Evolutionary conservation across 2,329 filamentous ascomycete genomes (phyloP).

Genomic region (Calonectria leucothoes): DNA sequence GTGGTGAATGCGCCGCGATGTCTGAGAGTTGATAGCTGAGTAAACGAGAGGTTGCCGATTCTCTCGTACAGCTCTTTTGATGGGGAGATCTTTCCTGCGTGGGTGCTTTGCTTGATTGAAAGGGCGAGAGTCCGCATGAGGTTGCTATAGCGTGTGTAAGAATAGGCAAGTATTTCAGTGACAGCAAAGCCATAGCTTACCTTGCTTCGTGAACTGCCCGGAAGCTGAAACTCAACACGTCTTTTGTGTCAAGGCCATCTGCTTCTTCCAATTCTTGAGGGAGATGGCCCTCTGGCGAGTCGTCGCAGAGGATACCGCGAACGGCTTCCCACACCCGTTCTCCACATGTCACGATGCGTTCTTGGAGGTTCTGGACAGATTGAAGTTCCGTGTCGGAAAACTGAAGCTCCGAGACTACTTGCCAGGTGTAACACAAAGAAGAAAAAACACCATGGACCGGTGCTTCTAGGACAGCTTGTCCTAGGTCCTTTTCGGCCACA

Average conservation of each 20-base stretch:
- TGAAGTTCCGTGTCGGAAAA: conserved; percentile 52
- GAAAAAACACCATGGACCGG: conserved; percentile 79
- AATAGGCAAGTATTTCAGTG: background rate
- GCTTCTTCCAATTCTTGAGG: conserved; percentile 80
- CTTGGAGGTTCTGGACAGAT: conserved; percentile 57
- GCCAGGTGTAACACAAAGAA: conserved; percentile 70
- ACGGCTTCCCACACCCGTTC: conserved; percentile 82
- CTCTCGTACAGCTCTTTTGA: conserved; percentile 67
- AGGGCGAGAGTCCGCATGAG: conserved; percentile 73
- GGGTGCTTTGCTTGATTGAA: conserved; percentile 61
- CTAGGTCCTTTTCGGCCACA: conserved; percentile 73
- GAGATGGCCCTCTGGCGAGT: conserved; percentile 91
- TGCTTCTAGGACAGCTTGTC: conserved; percentile 72
- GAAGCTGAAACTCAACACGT: conserved; percentile 94
- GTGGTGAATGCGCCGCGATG: conserved; percentile 95
- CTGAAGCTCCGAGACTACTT: conserved; percentile 56
- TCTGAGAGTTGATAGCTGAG: conserved; percentile 83
- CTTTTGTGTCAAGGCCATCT: conserved; percentile 83
- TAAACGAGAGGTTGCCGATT: conserved; percentile 81
- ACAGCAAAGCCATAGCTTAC: conserved; percentile 54
- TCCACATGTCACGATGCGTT: conserved; percentile 70
- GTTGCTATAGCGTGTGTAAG: conserved; percentile 63
- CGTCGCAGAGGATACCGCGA: conserved; percentile 84
- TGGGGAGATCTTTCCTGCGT: conserved; percentile 58
- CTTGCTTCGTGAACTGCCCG: conserved; percentile 94